Percentiles rank a stretch among this genome's conserved stretches.
Conservation (phyloP, 345 rosid genomes). For the Carallia pectinifolia region DNA sequence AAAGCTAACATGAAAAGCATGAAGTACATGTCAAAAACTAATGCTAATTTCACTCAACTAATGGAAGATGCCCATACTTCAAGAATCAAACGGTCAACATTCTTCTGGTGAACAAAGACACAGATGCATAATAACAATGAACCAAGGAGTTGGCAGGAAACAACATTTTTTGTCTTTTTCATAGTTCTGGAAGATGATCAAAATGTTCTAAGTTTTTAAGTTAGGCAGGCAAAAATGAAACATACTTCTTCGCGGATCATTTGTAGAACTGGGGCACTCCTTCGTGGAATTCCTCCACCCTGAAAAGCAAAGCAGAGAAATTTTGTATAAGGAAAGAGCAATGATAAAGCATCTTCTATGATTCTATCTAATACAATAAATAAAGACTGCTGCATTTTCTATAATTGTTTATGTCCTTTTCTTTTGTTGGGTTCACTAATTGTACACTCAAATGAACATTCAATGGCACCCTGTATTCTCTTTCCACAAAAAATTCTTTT, state of each 20-base stretch:
- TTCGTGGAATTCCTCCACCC: constrained; percentile 94
- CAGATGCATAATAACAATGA: not conserved
- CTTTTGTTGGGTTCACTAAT: too few relatives aligned
- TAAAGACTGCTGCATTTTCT: too few relatives aligned
- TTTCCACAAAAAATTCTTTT: too few relatives aligned
- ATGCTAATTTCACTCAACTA: not conserved
- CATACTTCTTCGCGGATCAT: constrained; percentile 83
- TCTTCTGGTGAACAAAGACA: not conserved
- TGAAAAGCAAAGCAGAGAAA: constrained; percentile 27
- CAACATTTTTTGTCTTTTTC: not conserved
- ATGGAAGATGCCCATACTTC: not conserved
- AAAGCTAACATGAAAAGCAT: not conserved
- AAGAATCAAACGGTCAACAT: not conserved
- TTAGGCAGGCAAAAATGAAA: not conserved
- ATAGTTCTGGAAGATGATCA: not conserved
- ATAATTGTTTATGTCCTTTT: too few relatives aligned
- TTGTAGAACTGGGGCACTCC: constrained; percentile 77
- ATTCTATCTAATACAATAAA: too few relatives aligned
- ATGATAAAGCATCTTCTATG: not conserved
- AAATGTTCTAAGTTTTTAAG: not conserved
- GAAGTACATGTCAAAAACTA: not conserved
- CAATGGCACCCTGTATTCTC: too few relatives aligned
- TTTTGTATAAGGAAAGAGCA: not conserved
- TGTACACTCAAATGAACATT: too few relatives aligned
- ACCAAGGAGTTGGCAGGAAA: not conserved